phyloP scores from a whole-genome alignment of 768 basidiomycete genomes.

The Filobasidium floriforme region DNA sequence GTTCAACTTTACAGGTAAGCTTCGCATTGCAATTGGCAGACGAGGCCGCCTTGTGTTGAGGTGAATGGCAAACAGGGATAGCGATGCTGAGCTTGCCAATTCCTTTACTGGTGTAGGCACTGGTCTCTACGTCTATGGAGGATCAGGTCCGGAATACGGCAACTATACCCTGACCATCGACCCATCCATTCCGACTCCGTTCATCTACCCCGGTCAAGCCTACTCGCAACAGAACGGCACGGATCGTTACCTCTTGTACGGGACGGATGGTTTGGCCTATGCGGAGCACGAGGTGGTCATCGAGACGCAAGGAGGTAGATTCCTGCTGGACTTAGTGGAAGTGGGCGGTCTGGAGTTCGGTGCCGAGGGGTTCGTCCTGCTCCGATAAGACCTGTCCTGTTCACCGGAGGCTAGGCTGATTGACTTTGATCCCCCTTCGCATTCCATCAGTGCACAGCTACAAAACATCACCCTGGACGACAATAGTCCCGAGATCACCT shows the following conservation, averaged over 20 bases:
- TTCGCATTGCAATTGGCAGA: background rate
- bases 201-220: slow-evolving; percentile 13
- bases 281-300: slow-evolving; percentile 31
- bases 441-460: slow-evolving; percentile 27
- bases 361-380: slow-evolving; percentile 30
- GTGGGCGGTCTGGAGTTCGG: slow-evolving; percentile 30
- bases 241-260: slow-evolving; percentile 25
- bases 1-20: slow-evolving; percentile 43
- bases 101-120: slow-evolving; percentile 27
- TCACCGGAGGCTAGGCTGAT: background rate
- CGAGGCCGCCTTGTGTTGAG: background rate
- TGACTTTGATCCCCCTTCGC: background rate
- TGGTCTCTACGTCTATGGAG: slow-evolving; percentile 35
- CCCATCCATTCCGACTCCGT: slow-evolving; percentile 12
- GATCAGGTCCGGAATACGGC: slow-evolving; percentile 23
- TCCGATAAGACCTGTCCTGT: background rate
- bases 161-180: slow-evolving; percentile 36
- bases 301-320: slow-evolving; percentile 29
- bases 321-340: slow-evolving; percentile 34
- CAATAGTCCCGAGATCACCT: slow-evolving; percentile 27
- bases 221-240: slow-evolving; percentile 19
- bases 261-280: slow-evolving; percentile 22
- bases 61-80: background rate
- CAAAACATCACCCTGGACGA: slow-evolving; percentile 41
- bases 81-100: too few relatives aligned